Conservation (phyloP, 1,284 basidiomycete genomes). For the Boletus smithii region DNA sequence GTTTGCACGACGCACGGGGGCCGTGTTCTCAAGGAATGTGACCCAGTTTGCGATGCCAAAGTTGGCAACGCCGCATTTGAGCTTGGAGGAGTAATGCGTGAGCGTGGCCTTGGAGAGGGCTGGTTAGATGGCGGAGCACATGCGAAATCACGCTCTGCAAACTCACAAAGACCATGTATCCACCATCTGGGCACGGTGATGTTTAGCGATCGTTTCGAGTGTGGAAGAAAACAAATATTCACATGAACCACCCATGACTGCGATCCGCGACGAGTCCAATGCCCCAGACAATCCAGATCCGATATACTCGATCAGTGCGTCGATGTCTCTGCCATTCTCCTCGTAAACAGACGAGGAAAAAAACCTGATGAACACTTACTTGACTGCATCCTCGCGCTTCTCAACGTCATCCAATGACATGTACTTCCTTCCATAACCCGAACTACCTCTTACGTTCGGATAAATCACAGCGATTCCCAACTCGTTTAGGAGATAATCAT, state of each 20-base stretch:
- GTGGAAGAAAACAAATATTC: conserved; percentile 1
- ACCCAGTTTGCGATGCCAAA: conserved; percentile 38
- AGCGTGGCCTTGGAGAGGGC: conserved; percentile 30
- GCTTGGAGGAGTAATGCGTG: conserved; percentile 36
- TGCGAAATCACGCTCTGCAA: not conserved
- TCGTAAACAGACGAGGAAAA: conserved; percentile 4
- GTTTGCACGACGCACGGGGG: conserved; percentile 32
- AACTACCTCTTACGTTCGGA: conserved; percentile 40
- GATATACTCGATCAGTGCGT: conserved; percentile 34
- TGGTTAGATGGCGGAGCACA: conserved; percentile 5
- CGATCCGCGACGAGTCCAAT: conserved; percentile 32
- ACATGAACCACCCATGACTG: conserved; percentile 41
- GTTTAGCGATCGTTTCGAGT: conserved; percentile 1
- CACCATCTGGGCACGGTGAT: conserved; percentile 27
- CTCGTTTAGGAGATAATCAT: conserved; percentile 38
- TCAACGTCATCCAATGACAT: conserved; percentile 37
- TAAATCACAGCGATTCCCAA: conserved; percentile 37
- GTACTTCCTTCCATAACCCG: conserved; percentile 38
- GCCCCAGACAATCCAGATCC: conserved; percentile 27
- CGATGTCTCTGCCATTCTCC: conserved; percentile 31
- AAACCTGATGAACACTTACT: conserved; percentile 18
- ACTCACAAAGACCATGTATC: conserved; percentile 38
- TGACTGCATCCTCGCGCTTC: conserved; percentile 40
- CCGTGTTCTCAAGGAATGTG: conserved; percentile 38
- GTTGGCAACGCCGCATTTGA: conserved; percentile 37